Conservation (phyloP, 1,284 basidiomycete genomes). For the Golubevia sp. region DNA sequence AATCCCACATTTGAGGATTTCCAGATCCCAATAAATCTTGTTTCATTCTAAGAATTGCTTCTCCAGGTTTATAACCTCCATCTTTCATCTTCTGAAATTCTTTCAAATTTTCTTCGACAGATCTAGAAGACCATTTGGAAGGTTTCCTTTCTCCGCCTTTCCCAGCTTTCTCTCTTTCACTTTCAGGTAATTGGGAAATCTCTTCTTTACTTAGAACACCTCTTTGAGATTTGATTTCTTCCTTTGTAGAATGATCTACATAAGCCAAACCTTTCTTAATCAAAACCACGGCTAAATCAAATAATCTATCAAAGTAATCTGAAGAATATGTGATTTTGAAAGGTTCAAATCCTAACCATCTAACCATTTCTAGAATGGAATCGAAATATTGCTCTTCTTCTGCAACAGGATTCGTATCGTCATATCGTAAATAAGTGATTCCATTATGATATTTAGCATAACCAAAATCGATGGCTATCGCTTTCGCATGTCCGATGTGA, state of each 20-base stretch:
- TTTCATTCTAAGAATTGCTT: constrained; percentile 58
- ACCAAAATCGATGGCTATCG: constrained; percentile 61
- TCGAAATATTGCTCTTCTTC: constrained; percentile 58
- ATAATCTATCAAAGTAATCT: constrained; percentile 59
- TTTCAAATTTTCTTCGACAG: constrained; percentile 44
- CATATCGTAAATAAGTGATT: constrained; percentile 55
- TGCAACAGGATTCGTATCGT: constrained; percentile 59
- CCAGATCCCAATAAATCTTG: constrained; percentile 52
- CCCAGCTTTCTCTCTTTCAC: no score
- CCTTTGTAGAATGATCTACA: constrained; percentile 57
- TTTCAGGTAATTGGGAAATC: no score
- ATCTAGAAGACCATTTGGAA: constrained; percentile 42
- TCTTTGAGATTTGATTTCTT: constrained; percentile 52
- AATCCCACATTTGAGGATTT: constrained; percentile 61
- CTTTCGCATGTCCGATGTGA: constrained; percentile 60
- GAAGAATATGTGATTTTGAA: constrained; percentile 59
- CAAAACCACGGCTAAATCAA: constrained; percentile 54
- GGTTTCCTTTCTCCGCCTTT: constrained; percentile 46
- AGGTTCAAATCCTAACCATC: constrained; percentile 61
- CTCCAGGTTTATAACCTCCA: constrained; percentile 51
- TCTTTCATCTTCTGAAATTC: constrained; percentile 57
- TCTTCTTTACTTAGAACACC: constrained; percentile 52
- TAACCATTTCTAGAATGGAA: constrained; percentile 55
- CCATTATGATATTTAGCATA: constrained; percentile 51
- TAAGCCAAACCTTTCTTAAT: constrained; percentile 57